A percentile compares a stretch with the other conserved stretches of the same genome.
These are phyloP conservation scores for Dillenia turbinata DNA, from an alignment of 164 flowering plant species.

Conservation along the genomic window DNA sequence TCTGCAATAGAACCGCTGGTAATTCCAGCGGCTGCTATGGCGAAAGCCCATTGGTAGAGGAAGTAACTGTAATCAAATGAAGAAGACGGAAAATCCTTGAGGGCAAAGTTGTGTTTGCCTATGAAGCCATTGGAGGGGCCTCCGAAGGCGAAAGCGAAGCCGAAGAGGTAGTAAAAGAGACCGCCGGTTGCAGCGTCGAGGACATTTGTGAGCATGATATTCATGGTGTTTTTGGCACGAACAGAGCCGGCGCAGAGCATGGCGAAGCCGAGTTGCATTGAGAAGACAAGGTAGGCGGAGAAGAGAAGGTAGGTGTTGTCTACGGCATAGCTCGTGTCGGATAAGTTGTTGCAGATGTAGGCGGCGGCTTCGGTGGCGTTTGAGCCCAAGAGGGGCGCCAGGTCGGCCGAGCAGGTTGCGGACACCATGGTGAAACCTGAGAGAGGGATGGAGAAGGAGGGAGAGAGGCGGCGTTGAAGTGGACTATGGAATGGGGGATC, in stretches of 20 bases:
- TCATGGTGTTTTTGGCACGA: slow-evolving; percentile 50
- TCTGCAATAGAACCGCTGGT: slow-evolving; percentile 80
- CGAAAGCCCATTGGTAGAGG: slow-evolving; percentile 78
- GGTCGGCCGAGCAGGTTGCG: slow-evolving; percentile 27
- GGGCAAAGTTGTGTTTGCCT: slow-evolving; percentile 51
- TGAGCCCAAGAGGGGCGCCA: slow-evolving; percentile 23
- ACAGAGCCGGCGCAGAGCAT: slow-evolving; percentile 59
- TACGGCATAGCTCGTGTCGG: slow-evolving; percentile 25
- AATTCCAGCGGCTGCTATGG: slow-evolving; percentile 86
- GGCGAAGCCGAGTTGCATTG: slow-evolving; percentile 53
- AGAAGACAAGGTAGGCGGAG: slow-evolving; percentile 50
- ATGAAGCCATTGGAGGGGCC: slow-evolving; percentile 31
- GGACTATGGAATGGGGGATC: no score
- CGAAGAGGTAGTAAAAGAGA: slow-evolving; percentile 41
- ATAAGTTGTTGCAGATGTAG: slow-evolving; percentile 29
- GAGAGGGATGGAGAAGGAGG: not conserved
- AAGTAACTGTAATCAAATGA: slow-evolving; percentile 45
- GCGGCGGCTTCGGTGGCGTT: slow-evolving; percentile 26
- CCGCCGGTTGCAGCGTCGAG: slow-evolving; percentile 48
- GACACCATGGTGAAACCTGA: slow-evolving; percentile 18
- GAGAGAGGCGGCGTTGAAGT: no score
- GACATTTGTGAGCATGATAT: slow-evolving; percentile 51
- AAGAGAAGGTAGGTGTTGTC: slow-evolving; percentile 41
- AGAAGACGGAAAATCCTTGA: slow-evolving; percentile 29
- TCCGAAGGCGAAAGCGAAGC: slow-evolving; percentile 46